Conservation (phyloP, 108 stramenopile species). For the Conticribra weissflogii region DNA sequence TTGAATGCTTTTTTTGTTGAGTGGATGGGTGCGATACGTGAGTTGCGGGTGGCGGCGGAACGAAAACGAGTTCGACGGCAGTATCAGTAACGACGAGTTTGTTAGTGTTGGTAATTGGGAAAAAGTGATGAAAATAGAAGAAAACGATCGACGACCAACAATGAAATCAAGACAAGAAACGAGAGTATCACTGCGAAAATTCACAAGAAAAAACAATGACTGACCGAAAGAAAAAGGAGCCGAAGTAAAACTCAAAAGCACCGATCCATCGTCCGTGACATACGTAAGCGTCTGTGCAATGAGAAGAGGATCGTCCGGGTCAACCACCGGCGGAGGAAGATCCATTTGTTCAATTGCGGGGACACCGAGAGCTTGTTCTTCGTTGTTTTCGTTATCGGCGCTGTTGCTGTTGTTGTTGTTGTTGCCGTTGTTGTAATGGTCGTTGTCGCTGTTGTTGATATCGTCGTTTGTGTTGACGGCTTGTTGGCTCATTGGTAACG, state of each 20-base stretch:
- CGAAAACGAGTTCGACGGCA: too few relatives aligned
- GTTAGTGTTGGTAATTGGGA: too few relatives aligned
- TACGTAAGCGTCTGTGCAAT: constrained; percentile 89
- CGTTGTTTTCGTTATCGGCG: background rate
- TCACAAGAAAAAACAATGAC: constrained; percentile 12
- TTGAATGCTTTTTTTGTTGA: constrained; percentile 69
- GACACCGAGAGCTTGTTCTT: constrained; percentile 16
- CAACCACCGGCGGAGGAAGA: constrained; percentile 32
- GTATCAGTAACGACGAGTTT: too few relatives aligned
- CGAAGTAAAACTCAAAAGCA: constrained; percentile 78
- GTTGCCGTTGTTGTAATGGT: too few relatives aligned
- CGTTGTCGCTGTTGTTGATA: background rate
- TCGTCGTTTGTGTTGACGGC: background rate
- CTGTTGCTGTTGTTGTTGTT: background rate
- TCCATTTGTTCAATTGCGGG: constrained; percentile 17
- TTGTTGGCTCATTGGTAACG: background rate
- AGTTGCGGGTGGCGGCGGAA: too few relatives aligned
- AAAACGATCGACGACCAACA: too few relatives aligned
- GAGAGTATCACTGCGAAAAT: constrained; percentile 1
- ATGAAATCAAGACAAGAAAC: too few relatives aligned
- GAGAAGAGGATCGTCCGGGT: constrained; percentile 81
- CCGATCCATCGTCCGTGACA: constrained; percentile 88
- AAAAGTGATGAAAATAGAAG: too few relatives aligned
- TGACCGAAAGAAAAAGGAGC: constrained; percentile 79
- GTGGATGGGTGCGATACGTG: background rate